Evolutionary conservation across 331 rosid genomes (phyloP).

Genomic region (Erythrophleum ivorense): DNA sequence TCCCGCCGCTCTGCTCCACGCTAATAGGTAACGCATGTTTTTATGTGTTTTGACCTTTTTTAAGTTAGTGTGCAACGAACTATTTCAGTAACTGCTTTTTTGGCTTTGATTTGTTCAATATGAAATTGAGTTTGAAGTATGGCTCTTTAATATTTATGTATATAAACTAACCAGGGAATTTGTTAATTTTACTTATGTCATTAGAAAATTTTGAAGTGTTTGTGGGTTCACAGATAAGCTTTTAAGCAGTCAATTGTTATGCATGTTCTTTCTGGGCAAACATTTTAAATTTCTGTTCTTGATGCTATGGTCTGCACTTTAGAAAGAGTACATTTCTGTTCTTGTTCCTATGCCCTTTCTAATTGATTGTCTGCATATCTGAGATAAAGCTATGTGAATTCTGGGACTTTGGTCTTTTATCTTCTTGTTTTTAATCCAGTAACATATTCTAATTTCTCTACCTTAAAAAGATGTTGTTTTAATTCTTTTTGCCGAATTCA

Average conservation of each 20-base stretch:
- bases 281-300: neutral
- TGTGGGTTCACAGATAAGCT: neutral
- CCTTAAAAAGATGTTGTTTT: neutral
- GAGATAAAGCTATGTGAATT: neutral
- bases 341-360: neutral
- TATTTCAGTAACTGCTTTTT: neutral
- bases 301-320: neutral
- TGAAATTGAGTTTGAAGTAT: neutral
- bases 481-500: neutral
- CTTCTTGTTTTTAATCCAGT: neutral
- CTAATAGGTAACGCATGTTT: conserved; percentile 58
- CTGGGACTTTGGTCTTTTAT: neutral
- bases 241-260: neutral
- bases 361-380: neutral
- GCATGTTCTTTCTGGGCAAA: neutral
- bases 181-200: neutral
- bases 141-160: neutral
- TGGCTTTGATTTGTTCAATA: neutral
- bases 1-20: conserved; percentile 80
- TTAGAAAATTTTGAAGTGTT: neutral
- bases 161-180: neutral
- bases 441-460: neutral
- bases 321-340: conserved; percentile 9
- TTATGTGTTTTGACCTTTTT: neutral
- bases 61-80: neutral